These are phyloP conservation scores for Canna indica DNA, from an alignment of 176 grass and related monocot genomes.

Conservation along the genomic window DNA sequence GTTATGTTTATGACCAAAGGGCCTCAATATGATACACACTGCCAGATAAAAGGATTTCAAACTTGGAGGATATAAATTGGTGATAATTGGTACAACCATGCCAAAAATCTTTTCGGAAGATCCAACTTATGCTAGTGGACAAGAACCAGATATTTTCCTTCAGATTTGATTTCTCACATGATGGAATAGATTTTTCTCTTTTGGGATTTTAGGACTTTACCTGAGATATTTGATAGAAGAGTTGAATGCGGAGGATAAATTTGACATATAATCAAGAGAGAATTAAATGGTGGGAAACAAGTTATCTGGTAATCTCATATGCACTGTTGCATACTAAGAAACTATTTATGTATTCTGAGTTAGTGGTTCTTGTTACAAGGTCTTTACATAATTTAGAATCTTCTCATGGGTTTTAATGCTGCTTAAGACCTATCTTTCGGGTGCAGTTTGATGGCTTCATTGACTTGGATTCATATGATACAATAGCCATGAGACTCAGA, in stretches of 20 bases:
- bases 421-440: not conserved
- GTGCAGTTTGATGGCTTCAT: conserved; percentile 86
- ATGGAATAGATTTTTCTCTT: not conserved
- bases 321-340: no score
- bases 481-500: conserved; percentile 85
- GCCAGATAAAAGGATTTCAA: not conserved
- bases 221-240: no score
- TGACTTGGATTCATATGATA: conserved; percentile 89
- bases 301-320: not conserved
- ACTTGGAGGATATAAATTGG: not conserved
- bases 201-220: not conserved
- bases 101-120: not conserved
- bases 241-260: not conserved
- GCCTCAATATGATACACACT: not conserved
- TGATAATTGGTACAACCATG: not conserved
- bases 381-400: not conserved
- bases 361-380: not conserved
- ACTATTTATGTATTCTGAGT: not conserved
- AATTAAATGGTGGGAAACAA: not conserved
- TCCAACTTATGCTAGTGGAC: not conserved
- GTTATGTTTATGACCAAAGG: no score
- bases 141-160: not conserved
- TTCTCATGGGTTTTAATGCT: not conserved
- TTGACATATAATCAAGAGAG: not conserved
- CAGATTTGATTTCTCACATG: not conserved